Evolutionary conservation across 1,139 yeast species (phyloP).

Genomic region (Kazachstania sp.): DNA sequence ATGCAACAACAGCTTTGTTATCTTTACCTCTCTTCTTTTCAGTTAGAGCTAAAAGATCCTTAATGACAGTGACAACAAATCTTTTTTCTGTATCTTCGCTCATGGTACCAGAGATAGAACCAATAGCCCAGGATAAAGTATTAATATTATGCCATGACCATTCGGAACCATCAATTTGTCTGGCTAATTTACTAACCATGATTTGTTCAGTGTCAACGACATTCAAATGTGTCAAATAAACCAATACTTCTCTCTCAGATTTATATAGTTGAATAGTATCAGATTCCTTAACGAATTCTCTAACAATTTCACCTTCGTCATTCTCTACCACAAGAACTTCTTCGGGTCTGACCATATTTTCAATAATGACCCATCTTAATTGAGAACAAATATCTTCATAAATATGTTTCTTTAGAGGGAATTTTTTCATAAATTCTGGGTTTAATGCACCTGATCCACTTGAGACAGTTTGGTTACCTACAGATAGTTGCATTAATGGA

Average conservation of each 20-base stretch:
- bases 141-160: conserved; percentile 99
- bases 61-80: conserved; percentile 84
- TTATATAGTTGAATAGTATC: conserved; percentile 94
- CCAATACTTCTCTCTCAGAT: conserved; percentile 91
- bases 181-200: conserved; percentile 83
- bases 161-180: conserved; percentile 91
- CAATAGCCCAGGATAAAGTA: conserved; percentile 98
- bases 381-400: conserved; percentile 69
- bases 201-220: conserved; percentile 90
- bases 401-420: conserved; percentile 78
- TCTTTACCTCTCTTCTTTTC: conserved; percentile 97
- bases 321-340: conserved; percentile 94
- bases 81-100: conserved; percentile 95
- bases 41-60: conserved; percentile 80
- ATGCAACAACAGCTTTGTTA: conserved; percentile 97
- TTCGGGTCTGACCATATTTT: conserved; percentile 97
- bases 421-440: conserved; percentile 65
- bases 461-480: conserved; percentile 42
- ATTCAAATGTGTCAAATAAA: conserved; percentile 88
- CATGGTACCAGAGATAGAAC: conserved; percentile 98
- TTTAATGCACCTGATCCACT: conserved; percentile 75
- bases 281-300: conserved; percentile 94
- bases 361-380: conserved; percentile 83
- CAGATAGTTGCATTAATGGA: conserved; percentile 67
- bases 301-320: conserved; percentile 97